These are phyloP conservation scores for Ophiorrhiza pumila DNA, from an alignment of 257 asterid species.

Conservation along the genomic window DNA sequence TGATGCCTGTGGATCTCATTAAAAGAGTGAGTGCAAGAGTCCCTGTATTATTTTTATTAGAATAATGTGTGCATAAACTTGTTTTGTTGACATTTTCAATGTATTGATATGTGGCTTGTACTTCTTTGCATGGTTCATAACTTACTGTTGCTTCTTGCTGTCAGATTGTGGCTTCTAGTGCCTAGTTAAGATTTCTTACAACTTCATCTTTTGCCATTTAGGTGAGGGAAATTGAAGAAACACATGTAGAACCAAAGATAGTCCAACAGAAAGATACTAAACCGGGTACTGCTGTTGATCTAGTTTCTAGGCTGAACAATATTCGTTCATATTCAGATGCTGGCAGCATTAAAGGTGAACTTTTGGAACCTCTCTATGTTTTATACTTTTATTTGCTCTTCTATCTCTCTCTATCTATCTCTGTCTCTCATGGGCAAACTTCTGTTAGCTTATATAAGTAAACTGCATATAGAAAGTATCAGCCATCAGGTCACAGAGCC, in stretches of 20 bases:
- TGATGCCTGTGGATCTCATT: slow-evolving; percentile 82
- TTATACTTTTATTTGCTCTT: too few relatives aligned
- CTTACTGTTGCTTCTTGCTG: background rate
- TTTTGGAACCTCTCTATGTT: background rate
- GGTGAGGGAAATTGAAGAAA: slow-evolving; percentile 79
- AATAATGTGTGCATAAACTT: background rate
- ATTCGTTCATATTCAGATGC: slow-evolving; percentile 71
- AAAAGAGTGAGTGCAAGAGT: slow-evolving; percentile 53
- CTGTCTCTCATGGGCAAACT: background rate
- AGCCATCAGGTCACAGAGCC: background rate
- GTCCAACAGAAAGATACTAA: slow-evolving; percentile 57
- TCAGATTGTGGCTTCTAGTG: background rate
- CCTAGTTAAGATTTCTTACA: background rate
- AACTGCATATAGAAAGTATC: background rate
- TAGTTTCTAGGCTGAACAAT: slow-evolving; percentile 75
- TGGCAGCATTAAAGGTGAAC: slow-evolving; percentile 66
- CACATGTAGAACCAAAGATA: slow-evolving; percentile 44
- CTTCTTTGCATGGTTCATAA: too few relatives aligned
- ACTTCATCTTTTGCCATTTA: slow-evolving; percentile 18
- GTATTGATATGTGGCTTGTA: background rate
- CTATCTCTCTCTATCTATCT: too few relatives aligned
- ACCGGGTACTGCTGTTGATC: slow-evolving; percentile 75
- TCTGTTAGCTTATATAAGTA: background rate
- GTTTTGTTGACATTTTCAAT: background rate
- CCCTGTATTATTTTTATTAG: background rate